Conservation (phyloP, 345 rosid genomes). For the Populus nigra region DNA sequence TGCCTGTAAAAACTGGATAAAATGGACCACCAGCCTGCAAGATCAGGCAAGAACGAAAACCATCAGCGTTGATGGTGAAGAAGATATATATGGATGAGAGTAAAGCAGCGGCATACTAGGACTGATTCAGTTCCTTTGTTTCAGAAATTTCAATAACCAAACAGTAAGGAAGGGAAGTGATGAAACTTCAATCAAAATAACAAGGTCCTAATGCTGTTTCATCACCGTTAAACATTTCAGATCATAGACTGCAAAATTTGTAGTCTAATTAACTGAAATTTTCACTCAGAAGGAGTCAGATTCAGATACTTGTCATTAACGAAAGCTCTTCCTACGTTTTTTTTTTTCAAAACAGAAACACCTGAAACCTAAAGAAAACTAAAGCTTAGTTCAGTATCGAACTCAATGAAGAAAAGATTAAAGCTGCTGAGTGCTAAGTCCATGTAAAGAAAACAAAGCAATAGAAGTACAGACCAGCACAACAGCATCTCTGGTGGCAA, state of each 20-base stretch:
- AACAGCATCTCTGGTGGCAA: conserved; percentile 39
- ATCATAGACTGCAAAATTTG: not conserved
- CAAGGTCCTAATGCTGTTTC: not conserved
- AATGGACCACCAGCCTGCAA: conserved; percentile 50
- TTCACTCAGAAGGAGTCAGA: too few species aligned
- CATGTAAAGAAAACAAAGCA: not conserved
- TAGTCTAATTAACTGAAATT: too few species aligned
- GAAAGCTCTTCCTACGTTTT: too few species aligned
- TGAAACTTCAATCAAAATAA: not conserved
- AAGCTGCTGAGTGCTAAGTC: not conserved
- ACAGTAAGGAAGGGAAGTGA: not conserved
- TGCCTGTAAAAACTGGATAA: conserved; percentile 53
- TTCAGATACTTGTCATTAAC: too few species aligned
- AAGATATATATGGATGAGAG: too few species aligned
- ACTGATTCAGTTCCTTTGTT: too few species aligned
- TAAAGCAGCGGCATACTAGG: too few species aligned
- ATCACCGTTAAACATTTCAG: not conserved
- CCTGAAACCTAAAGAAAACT: not conserved
- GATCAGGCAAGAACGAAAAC: conserved; percentile 1
- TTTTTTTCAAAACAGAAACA: not conserved
- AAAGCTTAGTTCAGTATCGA: not conserved
- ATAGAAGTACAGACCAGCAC: conserved; percentile 23
- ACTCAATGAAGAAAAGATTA: not conserved
- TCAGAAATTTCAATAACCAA: not conserved
- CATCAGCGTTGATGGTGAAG: too few species aligned